Base-by-base conservation (phyloP, 371 early-diverging fungal species). In the Apophysomyces elegans region DNA sequence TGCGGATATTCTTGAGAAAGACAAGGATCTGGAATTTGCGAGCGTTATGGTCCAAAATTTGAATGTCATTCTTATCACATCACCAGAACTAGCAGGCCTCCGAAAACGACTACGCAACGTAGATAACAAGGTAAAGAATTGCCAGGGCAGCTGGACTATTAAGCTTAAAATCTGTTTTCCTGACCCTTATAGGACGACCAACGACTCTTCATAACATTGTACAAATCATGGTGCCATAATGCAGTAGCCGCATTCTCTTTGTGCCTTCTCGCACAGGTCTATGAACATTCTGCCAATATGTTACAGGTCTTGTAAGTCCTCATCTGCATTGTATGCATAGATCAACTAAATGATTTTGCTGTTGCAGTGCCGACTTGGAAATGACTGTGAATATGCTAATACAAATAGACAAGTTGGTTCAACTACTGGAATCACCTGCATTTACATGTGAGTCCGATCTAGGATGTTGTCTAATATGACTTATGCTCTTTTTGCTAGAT, bases 381-480 rank as follows among this genome's bases (percentile, higher is more conserved):
- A 92, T 96, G 59, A 94, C 95, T 2, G 95, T 97, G 43, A 89
- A 83, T 58, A 79, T 95, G 60, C 75, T 97, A 16, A 91, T 97
- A 37, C 96, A 96, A 71, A 85, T 95, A 26, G 97, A 97, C 73
- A 95, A 95, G 66, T 86, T 97, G 5, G 96, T 97, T 35, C 96
- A 96, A 72, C 80, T 97, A 13, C 69, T 97, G n/a, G 97, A 97
- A 72, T 92, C 93, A 0, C 97, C 97, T 5, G 94, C 95, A 16
- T 97, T 97, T 80, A 94, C 96, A 5, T 93, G 87, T 86, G 77
- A 70, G 71, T 50, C 32, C 41, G 32, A 43, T 38, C 14, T 7
- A 56, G 18, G 21, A 37, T 14, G 7, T 47, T 13, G 7, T n/a
- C 16, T 64, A 13, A 44, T 41, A 46, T 6, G 21, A 6, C 9